Evolutionary conservation across 495 filamentous ascomycete genomes (phyloP), one percentile per base, ranked within the genome.

Genomic region (Penicillium soppii): DNA sequence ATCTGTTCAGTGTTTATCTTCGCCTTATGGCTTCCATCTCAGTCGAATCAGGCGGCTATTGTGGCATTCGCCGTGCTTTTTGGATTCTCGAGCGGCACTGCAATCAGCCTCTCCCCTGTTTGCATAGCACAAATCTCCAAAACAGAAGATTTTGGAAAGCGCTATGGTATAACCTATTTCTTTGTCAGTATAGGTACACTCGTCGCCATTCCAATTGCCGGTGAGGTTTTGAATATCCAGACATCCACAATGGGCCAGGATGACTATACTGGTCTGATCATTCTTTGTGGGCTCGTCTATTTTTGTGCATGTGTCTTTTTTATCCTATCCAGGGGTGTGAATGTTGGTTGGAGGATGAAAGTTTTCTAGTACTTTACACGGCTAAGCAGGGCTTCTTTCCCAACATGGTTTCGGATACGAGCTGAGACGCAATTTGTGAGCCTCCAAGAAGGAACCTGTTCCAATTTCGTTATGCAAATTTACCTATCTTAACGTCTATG

Each of bases 231-330:
- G 17, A 51, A 54, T 32, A 46, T 38, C 7, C 55, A 58, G 44
- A 50, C 20, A 22, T n/a, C n/a, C n/a, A 5, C 15, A 4, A 45
- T 8, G 20, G 22, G 15, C 5, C 13, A 13, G 19, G 17, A 30
- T 16, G 39, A 68, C 48, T 54, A 62, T 10, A 65, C 62, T 57
- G 75, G 74, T 1, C 58, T 84, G 41, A 78, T 82, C 47, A 30
- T 76, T 1, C 66, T 76, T 43, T 75, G 76, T 1, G 78, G 77
- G 3, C 62, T 67, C 25, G 68, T 72, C 10, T 83, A 82, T 61
- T 45, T 69, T 4, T 66, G 65, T 5, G 61, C 74, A 5, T 50
- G 73, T 25, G 29, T 62, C n/a, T 64, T 72, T 8, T 78, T 81
- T 56, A 54, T 69, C 15, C 63, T 71, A 7, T 54, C 67, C 4